Evolutionary conservation across 2,329 filamentous ascomycete species (phyloP), one percentile per base, ranked within the genome.

Genomic region (Exophiala sideris): DNA sequence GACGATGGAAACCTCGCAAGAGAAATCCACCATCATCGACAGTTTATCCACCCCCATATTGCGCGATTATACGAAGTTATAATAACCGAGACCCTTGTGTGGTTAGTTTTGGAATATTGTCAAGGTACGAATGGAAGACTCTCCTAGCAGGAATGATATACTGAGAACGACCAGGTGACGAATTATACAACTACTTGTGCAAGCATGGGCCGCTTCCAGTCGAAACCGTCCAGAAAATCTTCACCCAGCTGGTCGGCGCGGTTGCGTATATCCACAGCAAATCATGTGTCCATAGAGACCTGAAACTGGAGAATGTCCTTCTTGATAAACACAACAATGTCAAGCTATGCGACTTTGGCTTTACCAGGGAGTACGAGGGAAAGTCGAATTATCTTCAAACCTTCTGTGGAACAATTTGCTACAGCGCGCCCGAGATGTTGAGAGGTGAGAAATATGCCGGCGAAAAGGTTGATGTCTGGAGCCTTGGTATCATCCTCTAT

Each of bases 381-480:
- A 91, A 95, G 65, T 83, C 89, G 29, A 97, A 91, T 70, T 92
- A 97, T 67, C 75, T 99, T 51, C 92, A 97, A 71, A 99, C 94
- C 1, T 99, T 96, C 72, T 99, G 94, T 70, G 94, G 94, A 4
- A 99, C 94, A 0, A 87, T 99, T 59, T 97, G 92, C 74, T 99
- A 99, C 72, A 96, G 91, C 50, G 94, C 94, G 2, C 94, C 94
- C 2, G 94, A 99, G 72, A 99, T 99, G 94, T 79, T 99, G 38
- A 96, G 94, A 70, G 94, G 91, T 36, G 94, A 99, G 71, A 97
- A 95, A 71, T 99, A 99, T 68, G 94, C 91, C 0, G 92, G 91
- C 21, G 91, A 96, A 75, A 97, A 96, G 75, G 92, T 99, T 45
- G 94, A 99, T 67, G 91, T 99, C 3, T 99, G 94, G 94, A 97